Evolutionary conservation across 2,329 filamentous ascomycete species (phyloP).

Genomic region (Rhynchosporium graminicola): DNA sequence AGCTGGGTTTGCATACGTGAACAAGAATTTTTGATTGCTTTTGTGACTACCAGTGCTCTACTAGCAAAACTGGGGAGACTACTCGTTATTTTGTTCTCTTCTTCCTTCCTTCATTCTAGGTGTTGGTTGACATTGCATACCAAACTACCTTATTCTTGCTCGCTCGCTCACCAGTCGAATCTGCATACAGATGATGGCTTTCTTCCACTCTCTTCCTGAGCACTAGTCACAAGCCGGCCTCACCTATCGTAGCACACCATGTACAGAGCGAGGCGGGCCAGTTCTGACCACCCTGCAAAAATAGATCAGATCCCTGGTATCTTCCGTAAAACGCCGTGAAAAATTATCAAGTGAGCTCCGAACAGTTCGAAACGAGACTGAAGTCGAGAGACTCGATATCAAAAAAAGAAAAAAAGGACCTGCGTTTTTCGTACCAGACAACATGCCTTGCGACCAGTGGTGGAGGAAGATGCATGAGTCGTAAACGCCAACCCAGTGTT

Average conservation of each 20-base stretch:
- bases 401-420: conserved; percentile 27
- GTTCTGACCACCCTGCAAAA: conserved; percentile 17
- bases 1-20: conserved; percentile 15
- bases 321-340: conserved; percentile 35
- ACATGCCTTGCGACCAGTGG: conserved; percentile 14
- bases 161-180: conserved; percentile 14
- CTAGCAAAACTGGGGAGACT: conserved; percentile 9
- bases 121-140: neutral
- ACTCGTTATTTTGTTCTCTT: conserved; percentile 12
- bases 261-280: conserved; percentile 17
- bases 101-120: neutral
- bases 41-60: conserved; percentile 11
- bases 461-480: conserved; percentile 12
- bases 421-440: conserved; percentile 29
- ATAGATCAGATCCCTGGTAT: conserved; percentile 37
- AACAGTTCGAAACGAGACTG: conserved; percentile 13
- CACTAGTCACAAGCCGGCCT: conserved; percentile 22
- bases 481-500: conserved; percentile 35
- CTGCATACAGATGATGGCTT: neutral
- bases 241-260: conserved; percentile 30
- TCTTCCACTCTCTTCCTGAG: neutral
- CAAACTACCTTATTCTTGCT: neutral
- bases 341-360: conserved; percentile 20
- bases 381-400: conserved; percentile 25
- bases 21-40: conserved; percentile 18